phyloP scores from a whole-genome alignment of 768 basidiomycete species.

The Xerocomellus amylosporus region DNA sequence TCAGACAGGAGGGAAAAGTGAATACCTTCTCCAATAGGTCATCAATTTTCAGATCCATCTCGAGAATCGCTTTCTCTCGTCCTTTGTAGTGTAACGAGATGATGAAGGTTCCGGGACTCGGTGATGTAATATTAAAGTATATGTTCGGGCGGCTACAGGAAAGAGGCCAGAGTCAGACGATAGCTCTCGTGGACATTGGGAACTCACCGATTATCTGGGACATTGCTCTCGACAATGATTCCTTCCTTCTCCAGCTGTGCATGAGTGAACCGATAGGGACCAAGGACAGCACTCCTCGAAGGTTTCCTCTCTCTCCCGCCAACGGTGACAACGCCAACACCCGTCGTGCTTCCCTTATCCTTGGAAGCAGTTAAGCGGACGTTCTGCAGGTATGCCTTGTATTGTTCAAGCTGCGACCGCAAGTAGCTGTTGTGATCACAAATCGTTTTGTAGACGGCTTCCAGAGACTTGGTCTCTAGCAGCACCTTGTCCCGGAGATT shows the following conservation, averaged over 20 bases:
- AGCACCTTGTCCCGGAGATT: slow-evolving; percentile 96
- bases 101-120: slow-evolving; percentile 97
- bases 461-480: slow-evolving; percentile 86
- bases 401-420: slow-evolving; percentile 94
- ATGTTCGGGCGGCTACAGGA: slow-evolving; percentile 87
- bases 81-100: slow-evolving; percentile 99
- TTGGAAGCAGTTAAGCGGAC: slow-evolving; percentile 86
- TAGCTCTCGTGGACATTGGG: no score
- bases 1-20: background rate
- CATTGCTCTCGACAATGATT: slow-evolving; percentile 98
- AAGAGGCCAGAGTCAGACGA: background rate
- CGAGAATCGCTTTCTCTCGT: slow-evolving; percentile 96
- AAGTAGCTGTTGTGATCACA: slow-evolving; percentile 99
- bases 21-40: slow-evolving; percentile 94
- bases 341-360: slow-evolving; percentile 83
- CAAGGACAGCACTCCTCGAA: slow-evolving; percentile 78
- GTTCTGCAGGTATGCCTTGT: slow-evolving; percentile 99
- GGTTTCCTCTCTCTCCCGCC: slow-evolving; percentile 98
- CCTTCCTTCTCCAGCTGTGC: slow-evolving; percentile 98
- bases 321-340: slow-evolving; percentile 91
- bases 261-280: slow-evolving; percentile 97
- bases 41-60: slow-evolving; percentile 99
- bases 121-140: slow-evolving; percentile 98
- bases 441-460: slow-evolving; percentile 99
- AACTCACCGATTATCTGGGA: slow-evolving; percentile 91